phyloP scores from a whole-genome alignment of 23 red algal species.

The Gracilariopsis chorda region DNA sequence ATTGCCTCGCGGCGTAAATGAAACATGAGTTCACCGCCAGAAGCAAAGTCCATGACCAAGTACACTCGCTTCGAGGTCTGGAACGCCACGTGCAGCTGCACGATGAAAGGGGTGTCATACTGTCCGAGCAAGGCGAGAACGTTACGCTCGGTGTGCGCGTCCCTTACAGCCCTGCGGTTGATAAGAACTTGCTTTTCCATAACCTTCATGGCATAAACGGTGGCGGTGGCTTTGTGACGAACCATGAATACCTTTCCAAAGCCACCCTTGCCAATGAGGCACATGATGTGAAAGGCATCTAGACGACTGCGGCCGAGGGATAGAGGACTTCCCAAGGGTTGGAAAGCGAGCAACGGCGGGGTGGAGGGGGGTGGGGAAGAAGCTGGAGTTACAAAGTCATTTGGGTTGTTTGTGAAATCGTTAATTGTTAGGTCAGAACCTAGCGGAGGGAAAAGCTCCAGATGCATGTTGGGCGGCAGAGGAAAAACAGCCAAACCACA shows the following conservation, averaged over 20 bases:
- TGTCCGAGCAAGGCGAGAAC: constrained; percentile 72
- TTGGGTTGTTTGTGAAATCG: constrained; percentile 24
- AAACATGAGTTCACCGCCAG: constrained; percentile 88
- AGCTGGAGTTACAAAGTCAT: constrained; percentile 51
- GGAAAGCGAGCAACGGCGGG: not conserved
- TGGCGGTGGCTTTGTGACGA: constrained; percentile 73
- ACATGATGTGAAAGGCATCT: constrained; percentile 88
- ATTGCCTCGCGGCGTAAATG: constrained; percentile 84
- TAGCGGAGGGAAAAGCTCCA: constrained; percentile 10
- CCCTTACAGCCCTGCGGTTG: constrained; percentile 60
- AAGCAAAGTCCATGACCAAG: constrained; percentile 96
- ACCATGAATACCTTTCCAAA: constrained; percentile 97
- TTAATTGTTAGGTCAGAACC: constrained; percentile 3
- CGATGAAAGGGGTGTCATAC: constrained; percentile 81
- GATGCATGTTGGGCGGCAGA: not conserved
- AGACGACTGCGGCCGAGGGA: constrained; percentile 75
- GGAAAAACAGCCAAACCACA: not conserved
- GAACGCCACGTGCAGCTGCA: constrained; percentile 87
- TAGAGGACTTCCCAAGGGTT: not conserved
- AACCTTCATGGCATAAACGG: constrained; percentile 91
- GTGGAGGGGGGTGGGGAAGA: constrained; percentile 18
- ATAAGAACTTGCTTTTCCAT: constrained; percentile 75
- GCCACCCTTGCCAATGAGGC: constrained; percentile 87
- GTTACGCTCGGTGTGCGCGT: constrained; percentile 83
- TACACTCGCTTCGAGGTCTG: constrained; percentile 81